These are phyloP conservation scores for Globisporangium emineosum DNA, from an alignment of 352 stramenopile species.

Conservation along the genomic window DNA sequence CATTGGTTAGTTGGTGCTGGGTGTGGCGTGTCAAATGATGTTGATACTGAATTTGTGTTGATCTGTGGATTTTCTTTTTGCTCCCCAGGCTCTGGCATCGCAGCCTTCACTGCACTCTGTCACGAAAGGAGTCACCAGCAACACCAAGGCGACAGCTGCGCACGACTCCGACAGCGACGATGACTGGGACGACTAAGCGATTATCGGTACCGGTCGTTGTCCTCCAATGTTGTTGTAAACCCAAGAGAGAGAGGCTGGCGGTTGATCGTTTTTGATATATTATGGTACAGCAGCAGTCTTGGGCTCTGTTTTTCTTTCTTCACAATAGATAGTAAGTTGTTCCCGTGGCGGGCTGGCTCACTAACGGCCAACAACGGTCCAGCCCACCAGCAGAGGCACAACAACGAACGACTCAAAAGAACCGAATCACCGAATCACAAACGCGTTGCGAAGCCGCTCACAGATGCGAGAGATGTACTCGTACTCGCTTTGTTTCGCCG, in stretches of 20 bases:
- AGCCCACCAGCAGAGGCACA: conserved; percentile 7
- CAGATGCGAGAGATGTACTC: conserved; percentile 64
- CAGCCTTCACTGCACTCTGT: conserved; percentile 70
- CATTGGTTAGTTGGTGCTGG: background rate
- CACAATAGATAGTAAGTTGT: conserved; percentile 39
- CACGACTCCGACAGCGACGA: conserved; percentile 67
- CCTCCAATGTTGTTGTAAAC: background rate
- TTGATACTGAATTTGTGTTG: background rate
- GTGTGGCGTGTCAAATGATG: background rate
- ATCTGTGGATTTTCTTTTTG: background rate
- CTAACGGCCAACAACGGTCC: conserved; percentile 6
- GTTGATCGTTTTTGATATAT: conserved; percentile 31
- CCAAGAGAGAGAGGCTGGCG: conserved; percentile 11
- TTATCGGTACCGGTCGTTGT: background rate
- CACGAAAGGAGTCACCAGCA: conserved; percentile 24
- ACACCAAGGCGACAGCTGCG: conserved; percentile 8
- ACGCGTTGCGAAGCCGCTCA: conserved; percentile 39
- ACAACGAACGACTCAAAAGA: conserved; percentile 12
- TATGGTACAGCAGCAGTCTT: conserved; percentile 36
- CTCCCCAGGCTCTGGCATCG: conserved; percentile 41
- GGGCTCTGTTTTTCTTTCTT: conserved; percentile 6
- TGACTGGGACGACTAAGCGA: conserved; percentile 76
- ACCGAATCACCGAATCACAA: conserved; percentile 29
- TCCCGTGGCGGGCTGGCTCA: background rate
- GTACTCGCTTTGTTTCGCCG: conserved; percentile 31